Conservation (phyloP, 176 grass and related monocot species). For the Lolium multiflorum region DNA sequence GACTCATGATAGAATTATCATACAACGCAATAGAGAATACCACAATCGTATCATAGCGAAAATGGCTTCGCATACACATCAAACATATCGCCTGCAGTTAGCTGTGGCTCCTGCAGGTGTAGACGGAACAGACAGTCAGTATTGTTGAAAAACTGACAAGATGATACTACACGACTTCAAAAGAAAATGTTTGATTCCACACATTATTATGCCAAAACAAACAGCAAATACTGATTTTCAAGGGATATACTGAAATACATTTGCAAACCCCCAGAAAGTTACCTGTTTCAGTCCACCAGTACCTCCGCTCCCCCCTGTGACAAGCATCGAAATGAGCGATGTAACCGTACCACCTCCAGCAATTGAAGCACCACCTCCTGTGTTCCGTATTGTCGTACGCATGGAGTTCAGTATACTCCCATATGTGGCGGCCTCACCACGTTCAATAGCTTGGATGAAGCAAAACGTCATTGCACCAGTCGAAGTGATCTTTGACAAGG, state of each 20-base stretch:
- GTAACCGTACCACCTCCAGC: conserved; percentile 68
- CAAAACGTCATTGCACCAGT: conserved; percentile 98
- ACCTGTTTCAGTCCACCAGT: conserved; percentile 85
- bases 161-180: not conserved
- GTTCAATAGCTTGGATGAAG: conserved; percentile 98
- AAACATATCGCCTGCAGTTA: conserved; percentile 67
- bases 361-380: conserved; percentile 50
- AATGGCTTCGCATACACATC: conserved; percentile 95
- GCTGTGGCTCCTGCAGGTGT: conserved; percentile 81
- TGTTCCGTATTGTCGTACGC: conserved; percentile 75
- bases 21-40: not conserved
- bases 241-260: not conserved
- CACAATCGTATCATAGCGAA: conserved; percentile 54
- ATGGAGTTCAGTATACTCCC: conserved; percentile 92
- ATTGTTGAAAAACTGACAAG: conserved; percentile 28
- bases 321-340: conserved; percentile 81
- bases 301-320: conserved; percentile 65
- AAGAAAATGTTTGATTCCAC: not conserved
- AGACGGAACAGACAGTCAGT: conserved; percentile 25
- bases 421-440: conserved; percentile 71
- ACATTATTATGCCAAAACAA: conserved; percentile 23
- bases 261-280: conserved; percentile 27
- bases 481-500: conserved; percentile 90
- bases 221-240: not conserved
- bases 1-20: not conserved